Base-by-base conservation (phyloP, 441 rosid genomes). In the Eruca vesicaria region DNA sequence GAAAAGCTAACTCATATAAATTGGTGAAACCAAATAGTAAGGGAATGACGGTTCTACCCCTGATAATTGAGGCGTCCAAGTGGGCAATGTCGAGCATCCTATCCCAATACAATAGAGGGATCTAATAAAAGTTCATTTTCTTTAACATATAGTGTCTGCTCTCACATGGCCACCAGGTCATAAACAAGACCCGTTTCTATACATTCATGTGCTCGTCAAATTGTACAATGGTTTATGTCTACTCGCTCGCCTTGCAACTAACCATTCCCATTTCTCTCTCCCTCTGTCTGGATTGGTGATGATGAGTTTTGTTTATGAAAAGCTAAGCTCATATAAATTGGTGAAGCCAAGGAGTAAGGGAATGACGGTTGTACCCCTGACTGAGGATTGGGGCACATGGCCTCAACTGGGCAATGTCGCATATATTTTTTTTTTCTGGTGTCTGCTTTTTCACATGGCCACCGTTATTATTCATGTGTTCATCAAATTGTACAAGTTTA, bases 191-290 rank as follows among this genome's bases (percentile, higher is more conserved):
- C 26, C 26, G 26, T 1, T 23, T 23, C 3, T 3, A 23, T 23
- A 23, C 3, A 23, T 23, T 23, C 26, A 23, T 23, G 26, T 23
- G 26, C 26, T 23, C 26, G 3, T 23, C 26, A n/a, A n/a, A n/a
- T n/a, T n/a, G n/a, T n/a, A n/a, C n/a, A n/a, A n/a, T n/a, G n/a
- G n/a, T n/a, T n/a, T n/a, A n/a, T n/a, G n/a, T n/a, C n/a, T n/a
- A n/a, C n/a, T n/a, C n/a, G n/a, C n/a, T n/a, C n/a, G n/a, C n/a
- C n/a, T n/a, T n/a, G n/a, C n/a, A 69, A 28, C 71, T 72, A 79
- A 77, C 87, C 86, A 82, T 82, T 68, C 78, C 71, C 41, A 35
- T 66, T 11, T 50, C 65, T 16, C 11, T 16, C 11, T 33, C 57
- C 31, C 29, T 45, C n/a, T n/a, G n/a, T 43, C 57, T 72, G 64